Evolutionary conservation across 768 basidiomycete genomes (phyloP).

Genomic region (Tulasnella sp.): DNA sequence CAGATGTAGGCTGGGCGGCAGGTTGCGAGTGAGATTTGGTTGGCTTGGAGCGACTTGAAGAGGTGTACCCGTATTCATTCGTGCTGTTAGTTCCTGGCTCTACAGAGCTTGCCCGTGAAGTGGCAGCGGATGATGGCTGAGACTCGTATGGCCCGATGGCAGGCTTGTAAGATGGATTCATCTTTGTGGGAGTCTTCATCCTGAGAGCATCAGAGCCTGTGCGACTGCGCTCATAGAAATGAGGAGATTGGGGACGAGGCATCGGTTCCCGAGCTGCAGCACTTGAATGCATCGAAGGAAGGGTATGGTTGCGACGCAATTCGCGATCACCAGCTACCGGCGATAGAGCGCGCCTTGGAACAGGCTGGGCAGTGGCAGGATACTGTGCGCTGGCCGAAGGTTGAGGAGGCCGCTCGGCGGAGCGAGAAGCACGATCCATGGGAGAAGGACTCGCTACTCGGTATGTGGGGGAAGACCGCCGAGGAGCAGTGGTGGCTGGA

Average conservation of each 20-base stretch:
- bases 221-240: conserved; percentile 12
- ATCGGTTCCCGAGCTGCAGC: not conserved
- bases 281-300: conserved; percentile 4
- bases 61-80: too few relatives aligned
- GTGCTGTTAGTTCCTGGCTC: too few relatives aligned
- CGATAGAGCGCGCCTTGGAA: not conserved
- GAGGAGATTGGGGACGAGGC: conserved; percentile 13
- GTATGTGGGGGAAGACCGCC: not conserved
- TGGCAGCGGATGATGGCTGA: too few relatives aligned
- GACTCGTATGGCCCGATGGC: too few relatives aligned
- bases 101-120: too few relatives aligned
- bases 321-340: not conserved
- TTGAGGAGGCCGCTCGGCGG: not conserved
- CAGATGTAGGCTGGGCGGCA: not conserved
- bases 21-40: not conserved
- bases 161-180: too few relatives aligned
- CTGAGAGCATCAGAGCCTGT: not conserved
- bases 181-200: too few relatives aligned
- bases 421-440: not conserved
- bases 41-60: not conserved
- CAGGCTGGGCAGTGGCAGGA: not conserved
- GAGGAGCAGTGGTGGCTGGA: too few relatives aligned
- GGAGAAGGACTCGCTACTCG: not conserved
- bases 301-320: not conserved
- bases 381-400: not conserved